Base-by-base conservation (phyloP, 1,139 yeast species). In the Yamadazyma mexicana region DNA sequence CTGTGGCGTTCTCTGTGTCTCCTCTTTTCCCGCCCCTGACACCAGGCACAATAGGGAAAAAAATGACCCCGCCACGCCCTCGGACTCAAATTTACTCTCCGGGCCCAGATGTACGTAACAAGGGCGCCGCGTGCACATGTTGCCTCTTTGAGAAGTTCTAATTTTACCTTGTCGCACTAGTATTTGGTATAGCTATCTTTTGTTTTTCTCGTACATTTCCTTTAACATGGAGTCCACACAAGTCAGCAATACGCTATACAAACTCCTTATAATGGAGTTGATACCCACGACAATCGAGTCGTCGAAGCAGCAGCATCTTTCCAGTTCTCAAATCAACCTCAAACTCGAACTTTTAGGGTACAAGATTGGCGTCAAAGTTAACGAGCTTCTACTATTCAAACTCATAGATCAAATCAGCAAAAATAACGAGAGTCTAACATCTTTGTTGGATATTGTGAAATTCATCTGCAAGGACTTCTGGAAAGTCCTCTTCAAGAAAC, bases 401-500 rank as follows among this genome's bases (percentile, higher is more conserved):
- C 45, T 66, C 58, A 39, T 76, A 66, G 46, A 71, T 33, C 75
- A 61, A 46, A 45, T 64, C 61, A 40, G 76, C 67, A 44, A 70
- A 20, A 73, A 61, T 58, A 44, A 61, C 43, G 52, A 49, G 36
- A 73, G 73, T 46, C 66, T 79, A 40, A 62, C 73, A 51, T 92
- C 86, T 46, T 71, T 84, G 17, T 62, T 91, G 35, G 92, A 87
- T 49, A 77, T 89, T 37, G 87, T 91, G 89, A 91, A 91, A 62
- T 89, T 88, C 55, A 79, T 91, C 2, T 89, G 98, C 61, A 77
- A 95, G 37, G 97, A 92, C 52, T 84, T 91, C 27, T 91, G 98
- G 98, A 80, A 78, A 51, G 65, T 76, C 38, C 58, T 91, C 30
- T 89, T 81, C 62, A 79, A 81, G 34, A 92, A 89, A 60, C 97